Conservation (phyloP, 2,329 filamentous ascomycete species). For the Aspergillus oerlinghausenensis region DNA sequence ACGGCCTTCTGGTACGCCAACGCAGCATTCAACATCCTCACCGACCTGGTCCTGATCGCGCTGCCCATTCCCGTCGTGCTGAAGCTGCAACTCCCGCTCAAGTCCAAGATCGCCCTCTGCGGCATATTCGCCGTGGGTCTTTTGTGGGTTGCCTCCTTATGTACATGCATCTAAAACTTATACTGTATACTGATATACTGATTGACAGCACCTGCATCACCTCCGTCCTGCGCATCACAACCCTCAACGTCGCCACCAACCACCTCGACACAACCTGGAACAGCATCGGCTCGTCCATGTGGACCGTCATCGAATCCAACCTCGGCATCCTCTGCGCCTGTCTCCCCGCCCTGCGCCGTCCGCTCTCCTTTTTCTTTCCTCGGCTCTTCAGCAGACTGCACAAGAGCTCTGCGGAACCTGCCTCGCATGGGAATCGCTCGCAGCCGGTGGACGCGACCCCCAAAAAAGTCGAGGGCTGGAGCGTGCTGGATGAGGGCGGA, state of each 20-base stretch:
- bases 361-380: conserved; percentile 15
- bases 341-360: conserved; percentile 30
- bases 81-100: conserved; percentile 26
- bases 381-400: conserved; percentile 1
- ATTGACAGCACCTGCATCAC: conserved; percentile 13
- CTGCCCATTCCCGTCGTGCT: conserved; percentile 32
- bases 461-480: neutral
- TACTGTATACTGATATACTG: neutral
- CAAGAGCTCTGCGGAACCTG: neutral
- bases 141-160: conserved; percentile 27
- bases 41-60: conserved; percentile 33
- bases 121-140: conserved; percentile 18
- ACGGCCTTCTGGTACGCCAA: conserved; percentile 50
- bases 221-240: conserved; percentile 15
- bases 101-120: conserved; percentile 49
- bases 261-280: conserved; percentile 21
- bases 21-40: conserved; percentile 36
- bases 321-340: conserved; percentile 36
- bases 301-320: conserved; percentile 36
- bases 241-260: conserved; percentile 14
- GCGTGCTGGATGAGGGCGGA: neutral
- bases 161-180: neutral
- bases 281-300: conserved; percentile 30
- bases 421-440: neutral
- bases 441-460: neutral